Evolutionary conservation across 176 grass and related monocot genomes (phyloP).

Genomic region (Cenchrus purpureus): DNA sequence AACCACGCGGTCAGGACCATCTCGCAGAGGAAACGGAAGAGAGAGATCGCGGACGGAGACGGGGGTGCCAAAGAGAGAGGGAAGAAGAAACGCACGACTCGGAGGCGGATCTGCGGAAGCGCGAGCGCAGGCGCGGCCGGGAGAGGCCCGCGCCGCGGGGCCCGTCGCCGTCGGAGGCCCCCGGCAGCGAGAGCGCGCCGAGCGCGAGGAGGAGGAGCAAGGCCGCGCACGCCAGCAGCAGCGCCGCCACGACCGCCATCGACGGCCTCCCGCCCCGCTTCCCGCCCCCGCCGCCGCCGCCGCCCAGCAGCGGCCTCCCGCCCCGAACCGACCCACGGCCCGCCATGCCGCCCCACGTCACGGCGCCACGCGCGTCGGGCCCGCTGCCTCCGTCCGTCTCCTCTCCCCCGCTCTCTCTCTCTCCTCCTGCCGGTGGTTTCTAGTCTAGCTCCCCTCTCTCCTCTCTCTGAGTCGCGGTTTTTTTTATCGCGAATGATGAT

Average conservation of each 20-base stretch:
- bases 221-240: conserved; percentile 69
- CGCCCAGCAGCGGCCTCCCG: conserved; percentile 51
- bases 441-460: background rate
- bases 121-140: conserved; percentile 48
- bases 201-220: conserved; percentile 74
- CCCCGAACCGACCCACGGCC: conserved; percentile 44
- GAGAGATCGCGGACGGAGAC: background rate
- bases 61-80: no score
- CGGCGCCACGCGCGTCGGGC: conserved; percentile 3
- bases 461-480: conserved; percentile 38
- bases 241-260: conserved; percentile 65
- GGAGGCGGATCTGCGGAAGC: conserved; percentile 67
- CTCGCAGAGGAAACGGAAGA: background rate
- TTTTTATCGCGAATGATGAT: background rate
- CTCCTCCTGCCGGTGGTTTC: background rate
- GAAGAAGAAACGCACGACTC: conserved; percentile 48
- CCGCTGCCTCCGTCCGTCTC: background rate
- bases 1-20: conserved; percentile 24
- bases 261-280: conserved; percentile 64
- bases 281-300: conserved; percentile 38
- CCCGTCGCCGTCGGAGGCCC: conserved; percentile 45
- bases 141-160: conserved; percentile 39
- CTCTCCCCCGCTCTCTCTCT: background rate
- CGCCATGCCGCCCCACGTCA: conserved; percentile 17
- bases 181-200: conserved; percentile 83